Evolutionary conservation across 352 stramenopile species (phyloP).

Genomic region (Pythium sukuiense): DNA sequence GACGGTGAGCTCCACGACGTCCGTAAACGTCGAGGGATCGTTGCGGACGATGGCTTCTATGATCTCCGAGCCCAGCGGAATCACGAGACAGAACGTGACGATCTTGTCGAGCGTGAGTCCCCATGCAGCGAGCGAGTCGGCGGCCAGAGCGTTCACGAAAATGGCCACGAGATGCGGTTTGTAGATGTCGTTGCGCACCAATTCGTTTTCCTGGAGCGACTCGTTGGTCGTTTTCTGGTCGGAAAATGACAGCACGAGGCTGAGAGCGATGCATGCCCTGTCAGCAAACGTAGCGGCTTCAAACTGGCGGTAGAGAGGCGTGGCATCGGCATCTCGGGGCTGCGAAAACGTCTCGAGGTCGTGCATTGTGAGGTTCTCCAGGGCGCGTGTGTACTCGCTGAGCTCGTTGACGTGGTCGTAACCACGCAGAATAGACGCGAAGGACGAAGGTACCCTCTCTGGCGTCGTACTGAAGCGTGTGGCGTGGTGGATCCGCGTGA

Average conservation of each 20-base stretch:
- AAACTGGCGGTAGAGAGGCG: constrained; percentile 47
- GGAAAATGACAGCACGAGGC: constrained; percentile 26
- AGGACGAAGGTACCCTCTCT: neutral
- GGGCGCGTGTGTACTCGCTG: constrained; percentile 40
- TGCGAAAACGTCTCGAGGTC: constrained; percentile 1
- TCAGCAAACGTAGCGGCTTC: constrained; percentile 37
- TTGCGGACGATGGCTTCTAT: constrained; percentile 50
- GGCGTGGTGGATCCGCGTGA: constrained; percentile 43
- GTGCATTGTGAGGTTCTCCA: constrained; percentile 29
- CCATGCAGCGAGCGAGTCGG: neutral
- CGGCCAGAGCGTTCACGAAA: constrained; percentile 41
- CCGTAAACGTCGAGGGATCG: constrained; percentile 40
- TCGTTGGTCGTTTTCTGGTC: neutral
- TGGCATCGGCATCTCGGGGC: neutral
- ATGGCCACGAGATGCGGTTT: constrained; percentile 54
- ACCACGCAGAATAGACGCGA: constrained; percentile 27
- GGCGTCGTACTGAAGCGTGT: neutral
- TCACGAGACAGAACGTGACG: constrained; percentile 29
- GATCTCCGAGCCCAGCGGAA: constrained; percentile 43
- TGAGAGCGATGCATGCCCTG: constrained; percentile 40
- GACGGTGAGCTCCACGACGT: constrained; percentile 44
- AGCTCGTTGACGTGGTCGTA: constrained; percentile 45
- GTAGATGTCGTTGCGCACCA: constrained; percentile 61
- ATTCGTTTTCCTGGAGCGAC: constrained; percentile 34
- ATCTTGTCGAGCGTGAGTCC: constrained; percentile 8